These are phyloP conservation scores for Nemania sp. DNA, from an alignment of 2,329 filamentous ascomycete genomes.

Conservation along the genomic window DNA sequence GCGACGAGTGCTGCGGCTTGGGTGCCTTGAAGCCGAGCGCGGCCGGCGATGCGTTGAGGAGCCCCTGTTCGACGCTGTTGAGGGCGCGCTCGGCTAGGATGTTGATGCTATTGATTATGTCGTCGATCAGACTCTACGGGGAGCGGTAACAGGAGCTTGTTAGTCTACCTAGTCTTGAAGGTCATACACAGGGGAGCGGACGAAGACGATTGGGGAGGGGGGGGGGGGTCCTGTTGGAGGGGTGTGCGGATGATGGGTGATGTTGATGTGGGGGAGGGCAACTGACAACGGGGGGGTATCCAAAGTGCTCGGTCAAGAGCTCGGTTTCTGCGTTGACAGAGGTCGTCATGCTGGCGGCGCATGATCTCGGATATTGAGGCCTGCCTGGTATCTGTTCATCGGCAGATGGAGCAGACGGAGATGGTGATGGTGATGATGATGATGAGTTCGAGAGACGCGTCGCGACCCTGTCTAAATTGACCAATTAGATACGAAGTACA, in stretches of 20 bases:
- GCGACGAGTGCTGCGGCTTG: slow-evolving; percentile 31
- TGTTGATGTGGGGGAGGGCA: background rate
- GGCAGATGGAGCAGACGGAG: background rate
- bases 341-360: slow-evolving; percentile 35
- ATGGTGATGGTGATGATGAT: background rate
- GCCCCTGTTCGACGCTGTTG: slow-evolving; percentile 82
- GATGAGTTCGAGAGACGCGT: slow-evolving; percentile 21
- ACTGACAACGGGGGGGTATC: slow-evolving; percentile 87
- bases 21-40: slow-evolving; percentile 76
- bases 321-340: slow-evolving; percentile 55
- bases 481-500: background rate
- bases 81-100: slow-evolving; percentile 89
- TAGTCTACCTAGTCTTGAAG: slow-evolving; percentile 19
- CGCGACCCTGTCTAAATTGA: slow-evolving; percentile 18
- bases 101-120: slow-evolving; percentile 97
- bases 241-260: too few relatives aligned
- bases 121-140: slow-evolving; percentile 84
- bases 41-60: slow-evolving; percentile 73
- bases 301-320: slow-evolving; percentile 92
- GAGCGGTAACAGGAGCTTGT: background rate
- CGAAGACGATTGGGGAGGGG: too few relatives aligned
- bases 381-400: background rate
- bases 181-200: background rate
- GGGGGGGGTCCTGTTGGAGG: too few relatives aligned
- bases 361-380: slow-evolving; percentile 31